phyloP scores from a whole-genome alignment of 805 yeast genomes.

The Nakazawaea wickerhamii region DNA sequence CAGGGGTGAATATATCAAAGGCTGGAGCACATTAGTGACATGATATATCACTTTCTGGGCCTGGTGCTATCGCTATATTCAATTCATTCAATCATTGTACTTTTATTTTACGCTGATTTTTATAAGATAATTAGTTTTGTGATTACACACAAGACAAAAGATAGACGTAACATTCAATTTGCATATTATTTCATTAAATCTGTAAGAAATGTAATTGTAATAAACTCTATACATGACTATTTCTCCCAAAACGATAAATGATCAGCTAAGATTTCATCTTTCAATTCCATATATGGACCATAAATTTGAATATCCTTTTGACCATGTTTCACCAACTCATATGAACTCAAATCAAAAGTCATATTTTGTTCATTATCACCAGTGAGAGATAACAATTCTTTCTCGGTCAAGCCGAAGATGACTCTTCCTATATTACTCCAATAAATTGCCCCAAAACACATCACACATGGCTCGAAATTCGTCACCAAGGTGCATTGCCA shows the following conservation, averaged over 20 bases:
- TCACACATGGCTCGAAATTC: conserved; percentile 26
- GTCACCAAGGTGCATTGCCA: conserved; percentile 27
- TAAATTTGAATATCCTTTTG: conserved; percentile 23
- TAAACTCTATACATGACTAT: no score
- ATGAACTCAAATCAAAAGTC: conserved; percentile 21
- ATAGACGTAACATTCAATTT: no score
- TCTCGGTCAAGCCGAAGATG: conserved; percentile 22
- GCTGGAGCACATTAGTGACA: conserved; percentile 18
- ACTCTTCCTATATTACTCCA: conserved; percentile 26
- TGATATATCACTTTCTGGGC: background rate
- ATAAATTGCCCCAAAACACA: conserved; percentile 26
- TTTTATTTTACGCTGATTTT: no score
- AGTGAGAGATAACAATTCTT: conserved; percentile 19
- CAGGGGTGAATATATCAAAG: conserved; percentile 28
- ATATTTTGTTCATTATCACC: conserved; percentile 23
- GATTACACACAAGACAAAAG: no score
- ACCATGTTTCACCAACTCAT: conserved; percentile 19
- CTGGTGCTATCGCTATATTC: no score
- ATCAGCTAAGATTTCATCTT: conserved; percentile 19
- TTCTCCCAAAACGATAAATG: conserved; percentile 22
- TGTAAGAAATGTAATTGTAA: no score
- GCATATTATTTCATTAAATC: no score
- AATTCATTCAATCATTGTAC: no score
- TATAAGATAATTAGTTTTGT: no score
- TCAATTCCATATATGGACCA: conserved; percentile 22